Base-by-base conservation (phyloP, 805 yeast genomes). In the Yarrowia sp. region DNA sequence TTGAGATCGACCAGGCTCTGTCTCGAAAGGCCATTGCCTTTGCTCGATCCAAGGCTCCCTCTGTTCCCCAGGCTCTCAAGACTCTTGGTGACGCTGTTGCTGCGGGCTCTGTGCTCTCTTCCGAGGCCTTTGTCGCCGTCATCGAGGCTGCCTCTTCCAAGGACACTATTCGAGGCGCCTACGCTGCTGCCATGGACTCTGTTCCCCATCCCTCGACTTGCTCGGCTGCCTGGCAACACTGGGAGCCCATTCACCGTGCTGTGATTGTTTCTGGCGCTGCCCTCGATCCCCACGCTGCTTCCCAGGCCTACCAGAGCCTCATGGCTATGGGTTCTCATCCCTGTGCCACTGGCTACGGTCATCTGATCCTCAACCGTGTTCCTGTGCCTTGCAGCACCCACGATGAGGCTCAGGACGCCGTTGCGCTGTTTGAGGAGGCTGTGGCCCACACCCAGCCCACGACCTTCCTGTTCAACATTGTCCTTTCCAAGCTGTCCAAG, bases 301-400 rank as follows among this genome's bases (percentile, higher is more conserved):
- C 61, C 7, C 61, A 55, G 38, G 75, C 74, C 12, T 68, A 71
- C 60, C 61, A 51, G 21, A 64, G 64, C 44, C 62, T 75, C 38
- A 33, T 64, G 10, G 68, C 64, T 12, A 67, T 72, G 61, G 72
- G 72, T 7, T 62, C 70, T 3, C 63, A 63, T 16, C 77, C 77
- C 5, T 70, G 72, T 63, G 74, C 75, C 21, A 64, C 69, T 31
- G 74, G 74, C 3, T 74, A 75, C 58, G 77, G 74, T 3, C 68
- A 70, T 33, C 63, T 73, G 25, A 68, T 75, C 29, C 49, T 62
- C 47, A 59, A 63, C 62, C 44, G 60, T 4, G 44, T 35, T 16
- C 42, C 24, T 9, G 6, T 39, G 3, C 36, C 47, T 4, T 13
- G 22, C 22, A n/a, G 25, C 27, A 63, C 63, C 14, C 69, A 68